phyloP scores from a whole-genome alignment of 2,329 filamentous ascomycete species.

The Neofusicoccum laricinum region DNA sequence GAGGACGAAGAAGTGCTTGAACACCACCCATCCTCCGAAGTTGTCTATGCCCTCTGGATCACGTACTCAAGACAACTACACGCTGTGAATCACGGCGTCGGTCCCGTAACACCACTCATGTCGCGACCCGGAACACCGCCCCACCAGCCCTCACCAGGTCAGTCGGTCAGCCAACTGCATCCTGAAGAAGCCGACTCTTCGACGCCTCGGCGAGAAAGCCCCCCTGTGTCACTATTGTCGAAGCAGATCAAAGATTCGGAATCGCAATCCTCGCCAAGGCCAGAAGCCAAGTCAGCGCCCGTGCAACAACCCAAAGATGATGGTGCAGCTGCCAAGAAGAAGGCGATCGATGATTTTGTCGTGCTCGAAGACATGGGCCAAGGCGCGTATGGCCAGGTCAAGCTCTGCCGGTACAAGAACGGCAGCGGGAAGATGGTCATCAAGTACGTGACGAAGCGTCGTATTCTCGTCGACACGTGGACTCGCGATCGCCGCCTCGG shows the following conservation, averaged over 20 bases:
- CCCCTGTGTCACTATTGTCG: slow-evolving; percentile 47
- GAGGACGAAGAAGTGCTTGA: slow-evolving; percentile 47
- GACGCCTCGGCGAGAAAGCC: slow-evolving; percentile 27
- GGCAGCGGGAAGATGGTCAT: slow-evolving; percentile 81
- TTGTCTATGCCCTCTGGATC: slow-evolving; percentile 94
- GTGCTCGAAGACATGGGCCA: slow-evolving; percentile 98
- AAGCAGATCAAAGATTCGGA: slow-evolving; percentile 50
- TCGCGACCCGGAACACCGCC: slow-evolving; percentile 69
- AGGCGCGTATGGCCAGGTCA: slow-evolving; percentile 96
- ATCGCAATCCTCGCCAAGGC: slow-evolving; percentile 14
- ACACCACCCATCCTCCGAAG: slow-evolving; percentile 57
- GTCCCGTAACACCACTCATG: slow-evolving; percentile 61
- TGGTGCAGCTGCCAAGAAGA: slow-evolving; percentile 53
- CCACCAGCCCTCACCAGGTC: slow-evolving; percentile 75
- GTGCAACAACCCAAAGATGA: background rate
- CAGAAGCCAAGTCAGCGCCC: background rate
- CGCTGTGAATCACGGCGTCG: slow-evolving; percentile 61
- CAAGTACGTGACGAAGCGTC: slow-evolving; percentile 95
- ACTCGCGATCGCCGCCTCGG: slow-evolving; percentile 88
- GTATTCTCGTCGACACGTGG: slow-evolving; percentile 98
- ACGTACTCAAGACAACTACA: slow-evolving; percentile 94
- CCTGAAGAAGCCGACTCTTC: slow-evolving; percentile 35
- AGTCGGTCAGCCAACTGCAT: slow-evolving; percentile 49
- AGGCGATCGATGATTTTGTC: slow-evolving; percentile 83
- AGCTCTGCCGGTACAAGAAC: slow-evolving; percentile 82